These are phyloP conservation scores for Inosperma sp. DNA, from an alignment of 768 basidiomycete genomes.

Conservation along the genomic window DNA sequence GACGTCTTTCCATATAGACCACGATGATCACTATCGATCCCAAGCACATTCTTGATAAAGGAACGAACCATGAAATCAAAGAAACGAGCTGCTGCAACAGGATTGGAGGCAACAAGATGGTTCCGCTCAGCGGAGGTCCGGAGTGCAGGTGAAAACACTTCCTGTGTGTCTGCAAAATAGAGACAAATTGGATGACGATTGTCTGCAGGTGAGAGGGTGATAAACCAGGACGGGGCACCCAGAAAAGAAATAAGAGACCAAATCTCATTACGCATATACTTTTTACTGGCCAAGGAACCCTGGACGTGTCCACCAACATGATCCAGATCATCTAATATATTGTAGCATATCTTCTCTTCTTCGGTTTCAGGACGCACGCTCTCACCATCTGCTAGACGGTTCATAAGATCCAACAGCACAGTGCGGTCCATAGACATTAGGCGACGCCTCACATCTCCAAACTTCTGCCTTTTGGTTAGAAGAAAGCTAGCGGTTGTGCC, in stretches of 20 bases:
- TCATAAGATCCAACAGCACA: conserved; percentile 5
- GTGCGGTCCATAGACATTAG: conserved; percentile 13
- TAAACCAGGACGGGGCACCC: conserved; percentile 4
- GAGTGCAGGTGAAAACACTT: conserved; percentile 13
- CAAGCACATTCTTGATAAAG: conserved; percentile 25
- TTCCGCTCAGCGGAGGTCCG: conserved; percentile 8
- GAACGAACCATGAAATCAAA: conserved; percentile 22
- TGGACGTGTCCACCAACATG: conserved; percentile 17
- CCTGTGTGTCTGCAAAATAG: conserved; percentile 24
- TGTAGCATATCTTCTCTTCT: conserved; percentile 20
- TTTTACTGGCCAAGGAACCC: conserved; percentile 22
- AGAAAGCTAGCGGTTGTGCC: conserved; percentile 21
- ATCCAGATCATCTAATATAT: conserved; percentile 21
- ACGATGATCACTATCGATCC: background rate
- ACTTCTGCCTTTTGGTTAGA: conserved; percentile 12
- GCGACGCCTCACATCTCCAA: conserved; percentile 15
- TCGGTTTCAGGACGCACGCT: conserved; percentile 14
- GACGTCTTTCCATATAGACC: conserved; percentile 9
- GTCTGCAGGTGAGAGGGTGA: conserved; percentile 23
- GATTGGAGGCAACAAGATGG: conserved; percentile 20
- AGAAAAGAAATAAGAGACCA: conserved; percentile 2
- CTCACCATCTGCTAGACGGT: conserved; percentile 12
- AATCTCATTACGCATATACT: conserved; percentile 24
- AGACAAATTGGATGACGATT: conserved; percentile 28
- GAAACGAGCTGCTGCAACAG: conserved; percentile 27